Conservation (phyloP, 441 rosid species). For the Gossypium schwendimanii region DNA sequence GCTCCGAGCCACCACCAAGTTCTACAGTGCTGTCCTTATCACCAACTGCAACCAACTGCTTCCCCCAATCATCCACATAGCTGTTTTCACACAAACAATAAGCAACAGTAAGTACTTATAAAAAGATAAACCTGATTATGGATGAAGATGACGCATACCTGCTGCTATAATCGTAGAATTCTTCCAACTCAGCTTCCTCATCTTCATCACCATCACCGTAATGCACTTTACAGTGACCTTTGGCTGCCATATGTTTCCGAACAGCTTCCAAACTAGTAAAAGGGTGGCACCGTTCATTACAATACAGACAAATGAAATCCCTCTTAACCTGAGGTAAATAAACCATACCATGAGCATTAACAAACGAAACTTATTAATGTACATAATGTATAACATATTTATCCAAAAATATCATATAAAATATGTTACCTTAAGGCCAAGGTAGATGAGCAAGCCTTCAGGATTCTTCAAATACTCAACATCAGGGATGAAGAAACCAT, state of each 20-base stretch:
- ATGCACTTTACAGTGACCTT: constrained; percentile 88
- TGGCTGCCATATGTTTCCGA: constrained; percentile 88
- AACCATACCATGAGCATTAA: not conserved
- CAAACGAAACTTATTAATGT: not conserved
- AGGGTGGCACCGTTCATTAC: constrained; percentile 70
- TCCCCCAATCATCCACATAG: constrained; percentile 56
- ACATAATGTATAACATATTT: not conserved
- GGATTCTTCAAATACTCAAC: constrained; percentile 86
- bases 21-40: constrained; percentile 48
- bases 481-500: constrained; percentile 91
- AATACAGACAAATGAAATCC: constrained; percentile 79
- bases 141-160: constrained; percentile 34
- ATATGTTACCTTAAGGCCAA: constrained; percentile 59
- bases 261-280: constrained; percentile 88
- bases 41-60: constrained; percentile 59
- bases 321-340: constrained; percentile 52
- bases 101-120: not conserved
- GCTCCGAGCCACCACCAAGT: constrained; percentile 81
- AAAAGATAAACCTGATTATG: not conserved
- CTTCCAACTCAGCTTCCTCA: constrained; percentile 87
- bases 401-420: not conserved
- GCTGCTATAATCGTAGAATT: constrained; percentile 88
- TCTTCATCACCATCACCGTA: constrained; percentile 83
- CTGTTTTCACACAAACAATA: constrained; percentile 29
- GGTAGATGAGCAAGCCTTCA: constrained; percentile 67